These are phyloP conservation scores for Alopecurus myosuroides DNA, from an alignment of 176 grass and related monocot genomes.

Conservation along the genomic window DNA sequence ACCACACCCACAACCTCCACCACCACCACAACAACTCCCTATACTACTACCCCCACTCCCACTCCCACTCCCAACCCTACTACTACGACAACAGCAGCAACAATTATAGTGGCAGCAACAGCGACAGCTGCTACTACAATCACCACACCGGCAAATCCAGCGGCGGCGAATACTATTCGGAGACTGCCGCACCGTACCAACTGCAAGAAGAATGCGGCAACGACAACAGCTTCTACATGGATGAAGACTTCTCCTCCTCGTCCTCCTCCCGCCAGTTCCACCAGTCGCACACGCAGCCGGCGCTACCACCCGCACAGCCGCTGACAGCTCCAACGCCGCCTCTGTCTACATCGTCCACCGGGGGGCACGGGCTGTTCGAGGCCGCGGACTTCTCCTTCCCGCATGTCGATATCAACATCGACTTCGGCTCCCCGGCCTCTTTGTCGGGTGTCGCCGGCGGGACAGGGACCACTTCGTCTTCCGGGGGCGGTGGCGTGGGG, in stretches of 20 bases:
- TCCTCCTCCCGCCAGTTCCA: conserved; percentile 75
- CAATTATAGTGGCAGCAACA: neutral
- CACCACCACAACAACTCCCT: neutral
- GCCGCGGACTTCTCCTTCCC: conserved; percentile 72
- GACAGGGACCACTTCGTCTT: conserved; percentile 21
- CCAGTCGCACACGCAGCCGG: conserved; percentile 28
- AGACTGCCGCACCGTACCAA: conserved; percentile 35
- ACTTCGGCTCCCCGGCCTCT: conserved; percentile 81
- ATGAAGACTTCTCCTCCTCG: conserved; percentile 99
- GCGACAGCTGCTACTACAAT: conserved; percentile 26
- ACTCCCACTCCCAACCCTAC: conserved; percentile 2
- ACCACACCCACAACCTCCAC: conserved; percentile 5
- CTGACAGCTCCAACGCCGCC: conserved; percentile 47
- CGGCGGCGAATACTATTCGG: conserved; percentile 41
- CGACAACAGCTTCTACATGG: conserved; percentile 73
- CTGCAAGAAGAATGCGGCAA: conserved; percentile 82
- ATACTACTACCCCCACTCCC: neutral
- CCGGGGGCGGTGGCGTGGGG: conserved; percentile 22
- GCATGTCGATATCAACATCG: conserved; percentile 74
- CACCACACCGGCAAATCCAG: conserved; percentile 58
- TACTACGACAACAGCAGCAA: neutral
- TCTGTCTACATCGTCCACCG: conserved; percentile 60
- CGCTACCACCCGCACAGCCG: conserved; percentile 22
- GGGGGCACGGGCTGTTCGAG: conserved; percentile 61
- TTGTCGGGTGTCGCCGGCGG: conserved; percentile 35